Evolutionary conservation across 2,329 filamentous ascomycete species (phyloP).

Genomic region (Diaporthe vaccinii): DNA sequence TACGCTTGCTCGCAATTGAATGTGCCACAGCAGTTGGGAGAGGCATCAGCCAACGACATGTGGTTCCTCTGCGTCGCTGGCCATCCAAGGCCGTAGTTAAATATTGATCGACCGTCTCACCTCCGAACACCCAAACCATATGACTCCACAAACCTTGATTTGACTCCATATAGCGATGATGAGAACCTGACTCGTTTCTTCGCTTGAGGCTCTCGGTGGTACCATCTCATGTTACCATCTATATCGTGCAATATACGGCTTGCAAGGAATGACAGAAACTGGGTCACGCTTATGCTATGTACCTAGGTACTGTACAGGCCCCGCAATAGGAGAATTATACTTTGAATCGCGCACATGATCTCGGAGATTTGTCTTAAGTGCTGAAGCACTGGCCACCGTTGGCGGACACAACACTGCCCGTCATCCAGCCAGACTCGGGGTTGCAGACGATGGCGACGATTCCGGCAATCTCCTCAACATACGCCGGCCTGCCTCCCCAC

Average conservation of each 20-base stretch:
- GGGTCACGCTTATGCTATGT: not conserved
- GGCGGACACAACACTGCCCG: slow-evolving; percentile 44
- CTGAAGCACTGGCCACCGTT: slow-evolving; percentile 42
- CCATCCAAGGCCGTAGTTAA: too few relatives aligned
- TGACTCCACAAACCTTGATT: not conserved
- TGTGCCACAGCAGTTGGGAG: not conserved
- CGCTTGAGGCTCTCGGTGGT: not conserved
- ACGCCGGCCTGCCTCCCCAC: slow-evolving; percentile 66
- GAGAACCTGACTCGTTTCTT: not conserved
- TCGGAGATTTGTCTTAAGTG: not conserved
- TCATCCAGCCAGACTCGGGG: slow-evolving; percentile 44
- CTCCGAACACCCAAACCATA: not conserved
- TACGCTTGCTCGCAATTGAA: not conserved
- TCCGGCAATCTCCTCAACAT: slow-evolving; percentile 59
- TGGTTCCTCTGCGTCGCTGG: too few relatives aligned
- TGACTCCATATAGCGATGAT: not conserved
- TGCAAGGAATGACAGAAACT: not conserved
- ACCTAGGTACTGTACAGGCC: not conserved
- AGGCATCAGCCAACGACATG: too few relatives aligned
- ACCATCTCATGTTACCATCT: not conserved
- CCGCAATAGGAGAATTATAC: too few relatives aligned
- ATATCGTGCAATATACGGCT: not conserved
- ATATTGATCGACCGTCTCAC: too few relatives aligned
- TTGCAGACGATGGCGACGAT: slow-evolving; percentile 43
- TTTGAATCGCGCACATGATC: not conserved